Evolutionary conservation across 2,329 filamentous ascomycete genomes (phyloP).

Genomic region (Alternaria incomplexa): DNA sequence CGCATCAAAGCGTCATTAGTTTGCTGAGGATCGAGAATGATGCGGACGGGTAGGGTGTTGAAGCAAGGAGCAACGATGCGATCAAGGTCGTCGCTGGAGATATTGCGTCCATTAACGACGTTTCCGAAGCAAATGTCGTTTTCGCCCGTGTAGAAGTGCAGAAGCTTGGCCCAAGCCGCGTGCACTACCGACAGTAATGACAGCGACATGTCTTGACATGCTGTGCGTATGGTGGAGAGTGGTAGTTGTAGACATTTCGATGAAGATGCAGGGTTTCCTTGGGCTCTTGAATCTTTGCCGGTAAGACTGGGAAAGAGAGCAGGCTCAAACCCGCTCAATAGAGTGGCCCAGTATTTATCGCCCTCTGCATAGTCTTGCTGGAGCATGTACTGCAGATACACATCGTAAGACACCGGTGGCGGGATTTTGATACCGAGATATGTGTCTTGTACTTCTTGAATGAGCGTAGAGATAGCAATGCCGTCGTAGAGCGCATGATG

Average conservation of each 20-base stretch:
- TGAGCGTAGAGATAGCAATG: conserved; percentile 72
- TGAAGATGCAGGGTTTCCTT: conserved; percentile 29
- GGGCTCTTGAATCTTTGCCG: conserved; percentile 5
- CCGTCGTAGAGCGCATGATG: conserved; percentile 92
- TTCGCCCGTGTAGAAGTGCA: conserved; percentile 62
- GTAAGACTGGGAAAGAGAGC: conserved; percentile 49
- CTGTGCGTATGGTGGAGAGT: conserved; percentile 25
- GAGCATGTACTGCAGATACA: conserved; percentile 68
- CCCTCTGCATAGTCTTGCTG: conserved; percentile 55
- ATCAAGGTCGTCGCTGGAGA: conserved; percentile 70
- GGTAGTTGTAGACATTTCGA: conserved; percentile 24
- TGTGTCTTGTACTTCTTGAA: conserved; percentile 71
- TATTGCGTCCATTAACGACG: conserved; percentile 77
- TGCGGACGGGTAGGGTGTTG: conserved; percentile 80
- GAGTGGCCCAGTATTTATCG: conserved; percentile 70
- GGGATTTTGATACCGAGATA: conserved; percentile 59
- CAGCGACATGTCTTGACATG: conserved; percentile 33
- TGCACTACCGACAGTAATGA: conserved; percentile 72
- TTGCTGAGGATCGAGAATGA: conserved; percentile 56
- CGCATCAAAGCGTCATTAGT: conserved; percentile 66
- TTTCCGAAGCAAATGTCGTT: conserved; percentile 85
- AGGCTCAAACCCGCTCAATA: conserved; percentile 61
- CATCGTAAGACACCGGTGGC: conserved; percentile 61
- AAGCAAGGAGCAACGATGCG: conserved; percentile 87
- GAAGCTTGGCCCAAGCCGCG: conserved; percentile 71